Conservation (phyloP, 345 rosid genomes). For the Linum tenue region DNA sequence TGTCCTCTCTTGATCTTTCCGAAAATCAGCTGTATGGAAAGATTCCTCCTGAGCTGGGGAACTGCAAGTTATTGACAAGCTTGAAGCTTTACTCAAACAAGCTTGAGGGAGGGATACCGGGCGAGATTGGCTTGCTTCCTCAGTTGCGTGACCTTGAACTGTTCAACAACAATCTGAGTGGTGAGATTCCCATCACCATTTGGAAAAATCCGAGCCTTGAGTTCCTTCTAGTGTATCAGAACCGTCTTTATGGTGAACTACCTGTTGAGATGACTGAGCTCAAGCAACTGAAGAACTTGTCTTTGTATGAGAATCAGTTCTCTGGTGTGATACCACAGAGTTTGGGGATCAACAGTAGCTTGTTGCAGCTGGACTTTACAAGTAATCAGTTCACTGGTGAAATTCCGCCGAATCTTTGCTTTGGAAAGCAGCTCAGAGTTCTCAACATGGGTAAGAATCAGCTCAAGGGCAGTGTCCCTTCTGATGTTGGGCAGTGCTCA, state of each 20-base stretch:
- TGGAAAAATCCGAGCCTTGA: conserved; percentile 59
- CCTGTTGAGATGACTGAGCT: conserved; percentile 57
- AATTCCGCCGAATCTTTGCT: conserved; percentile 68
- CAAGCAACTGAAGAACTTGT: conserved; percentile 37
- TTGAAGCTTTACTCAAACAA: conserved; percentile 41
- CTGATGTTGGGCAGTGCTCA: conserved; percentile 43
- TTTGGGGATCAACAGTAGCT: conserved; percentile 62
- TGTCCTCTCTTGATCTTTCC: conserved; percentile 42
- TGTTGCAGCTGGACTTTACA: conserved; percentile 52
- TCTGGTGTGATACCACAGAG: conserved; percentile 48
- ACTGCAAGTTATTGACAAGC: conserved; percentile 44
- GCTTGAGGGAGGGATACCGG: conserved; percentile 60
- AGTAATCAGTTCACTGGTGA: conserved; percentile 49
- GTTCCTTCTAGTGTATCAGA: conserved; percentile 42
- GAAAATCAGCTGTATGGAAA: conserved; percentile 58
- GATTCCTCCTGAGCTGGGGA: conserved; percentile 61
- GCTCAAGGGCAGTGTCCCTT: conserved; percentile 52
- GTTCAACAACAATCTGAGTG: conserved; percentile 48
- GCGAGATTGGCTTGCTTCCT: conserved; percentile 40
- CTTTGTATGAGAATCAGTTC: conserved; percentile 47
- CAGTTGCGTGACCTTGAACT: conserved; percentile 45
- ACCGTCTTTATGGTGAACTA: conserved; percentile 60
- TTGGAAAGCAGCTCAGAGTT: conserved; percentile 32
- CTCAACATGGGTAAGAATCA: conserved; percentile 54
- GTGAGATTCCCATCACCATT: conserved; percentile 59